phyloP scores from a whole-genome alignment of 2,329 filamentous ascomycete species.

The Epichloe gansuensis region DNA sequence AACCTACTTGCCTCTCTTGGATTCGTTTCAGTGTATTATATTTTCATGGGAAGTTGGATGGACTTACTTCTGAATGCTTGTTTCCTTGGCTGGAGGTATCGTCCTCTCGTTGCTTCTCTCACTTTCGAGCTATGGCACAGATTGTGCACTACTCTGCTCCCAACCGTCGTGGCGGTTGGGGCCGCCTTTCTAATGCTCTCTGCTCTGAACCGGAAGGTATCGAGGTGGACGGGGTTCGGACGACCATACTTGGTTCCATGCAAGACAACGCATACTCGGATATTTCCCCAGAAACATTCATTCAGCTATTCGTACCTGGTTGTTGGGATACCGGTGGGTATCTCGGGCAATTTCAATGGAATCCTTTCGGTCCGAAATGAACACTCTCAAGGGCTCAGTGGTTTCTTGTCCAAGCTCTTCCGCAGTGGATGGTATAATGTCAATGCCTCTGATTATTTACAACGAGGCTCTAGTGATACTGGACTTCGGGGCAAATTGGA shows the following conservation, averaged over 20 bases:
- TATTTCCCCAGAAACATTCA: slow-evolving; percentile 54
- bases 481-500: slow-evolving; percentile 52
- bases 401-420: slow-evolving; percentile 2
- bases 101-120: not conserved
- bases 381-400: not conserved
- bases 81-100: slow-evolving; percentile 1
- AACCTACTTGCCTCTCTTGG: not conserved
- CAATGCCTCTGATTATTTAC: slow-evolving; percentile 46
- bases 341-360: slow-evolving; percentile 39
- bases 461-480: slow-evolving; percentile 35
- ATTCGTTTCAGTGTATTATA: slow-evolving; percentile 9
- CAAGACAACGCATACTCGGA: slow-evolving; percentile 48
- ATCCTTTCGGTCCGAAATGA: slow-evolving; percentile 37
- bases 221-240: slow-evolving; percentile 5
- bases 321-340: slow-evolving; percentile 54
- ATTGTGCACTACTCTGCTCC: not conserved
- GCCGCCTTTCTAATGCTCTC: not conserved
- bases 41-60: slow-evolving; percentile 9
- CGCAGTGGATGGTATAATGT: slow-evolving; percentile 42
- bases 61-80: slow-evolving; percentile 11
- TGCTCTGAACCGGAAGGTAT: not conserved
- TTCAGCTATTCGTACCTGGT: slow-evolving; percentile 62
- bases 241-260: slow-evolving; percentile 50
- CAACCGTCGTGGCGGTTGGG: not conserved
- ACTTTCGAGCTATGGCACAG: not conserved